These are phyloP conservation scores for Hansenula lynferdii DNA, from an alignment of 1,139 yeast genomes.

Conservation along the genomic window DNA sequence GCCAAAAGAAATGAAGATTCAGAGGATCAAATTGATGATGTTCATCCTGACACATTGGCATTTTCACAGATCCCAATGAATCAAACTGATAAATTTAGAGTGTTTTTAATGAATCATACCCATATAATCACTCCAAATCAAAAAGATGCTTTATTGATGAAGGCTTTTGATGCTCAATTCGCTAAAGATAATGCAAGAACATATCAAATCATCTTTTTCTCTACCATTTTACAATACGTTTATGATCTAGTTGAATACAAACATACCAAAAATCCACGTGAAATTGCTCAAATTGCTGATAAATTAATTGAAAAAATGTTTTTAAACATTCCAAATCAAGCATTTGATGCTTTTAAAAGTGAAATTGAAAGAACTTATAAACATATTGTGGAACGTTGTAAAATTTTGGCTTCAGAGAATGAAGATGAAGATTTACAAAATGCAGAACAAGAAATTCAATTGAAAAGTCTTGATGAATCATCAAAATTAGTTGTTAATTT, in stretches of 20 bases:
- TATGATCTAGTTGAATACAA: slow-evolving; percentile 54
- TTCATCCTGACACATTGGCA: slow-evolving; percentile 58
- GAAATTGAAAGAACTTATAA: slow-evolving; percentile 68
- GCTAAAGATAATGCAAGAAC: slow-evolving; percentile 50
- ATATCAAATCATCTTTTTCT: slow-evolving; percentile 68
- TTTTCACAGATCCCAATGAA: slow-evolving; percentile 55
- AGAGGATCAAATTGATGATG: slow-evolving; percentile 33
- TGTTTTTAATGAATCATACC: slow-evolving; percentile 49
- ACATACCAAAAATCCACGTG: slow-evolving; percentile 27
- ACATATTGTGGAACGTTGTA: slow-evolving; percentile 75
- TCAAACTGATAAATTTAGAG: slow-evolving; percentile 45
- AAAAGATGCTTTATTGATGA: slow-evolving; percentile 90
- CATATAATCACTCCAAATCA: slow-evolving; percentile 75
- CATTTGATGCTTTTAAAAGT: slow-evolving; percentile 58
- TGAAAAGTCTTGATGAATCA: slow-evolving; percentile 83
- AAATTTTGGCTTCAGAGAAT: slow-evolving; percentile 48
- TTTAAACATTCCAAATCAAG: slow-evolving; percentile 47
- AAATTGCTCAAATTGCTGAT: slow-evolving; percentile 52
- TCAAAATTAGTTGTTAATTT: slow-evolving; percentile 69
- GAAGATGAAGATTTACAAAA: slow-evolving; percentile 28
- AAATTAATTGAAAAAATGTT: slow-evolving; percentile 65
- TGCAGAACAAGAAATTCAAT: slow-evolving; percentile 61
- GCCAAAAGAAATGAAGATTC: slow-evolving; percentile 1
- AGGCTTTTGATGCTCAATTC: slow-evolving; percentile 81
- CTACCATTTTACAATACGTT: slow-evolving; percentile 75